phyloP scores from a whole-genome alignment of 768 basidiomycete genomes.

The Amanita pallidorosea region DNA sequence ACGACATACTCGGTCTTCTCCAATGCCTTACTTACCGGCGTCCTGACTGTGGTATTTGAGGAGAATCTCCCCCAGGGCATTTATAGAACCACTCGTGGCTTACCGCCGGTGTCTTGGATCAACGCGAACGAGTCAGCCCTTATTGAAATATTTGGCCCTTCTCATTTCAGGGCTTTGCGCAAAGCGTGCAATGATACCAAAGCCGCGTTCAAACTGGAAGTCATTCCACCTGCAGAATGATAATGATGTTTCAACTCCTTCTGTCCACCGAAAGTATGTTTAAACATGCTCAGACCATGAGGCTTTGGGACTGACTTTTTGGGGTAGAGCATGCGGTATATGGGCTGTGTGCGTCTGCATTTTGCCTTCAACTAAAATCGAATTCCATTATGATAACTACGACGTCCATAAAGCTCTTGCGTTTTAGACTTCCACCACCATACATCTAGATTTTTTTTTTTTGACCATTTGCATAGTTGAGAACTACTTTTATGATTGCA shows the following conservation, averaged over 20 bases:
- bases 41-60: slow-evolving; percentile 65
- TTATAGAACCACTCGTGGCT: slow-evolving; percentile 65
- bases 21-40: slow-evolving; percentile 66
- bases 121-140: slow-evolving; percentile 56
- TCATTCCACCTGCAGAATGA: slow-evolving; percentile 26
- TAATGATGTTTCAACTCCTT: background rate
- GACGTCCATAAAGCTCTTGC: background rate
- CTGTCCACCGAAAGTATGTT: background rate
- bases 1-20: slow-evolving; percentile 56
- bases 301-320: background rate
- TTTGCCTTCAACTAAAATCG: background rate
- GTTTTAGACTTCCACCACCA: background rate
- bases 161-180: slow-evolving; percentile 63
- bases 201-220: slow-evolving; percentile 66
- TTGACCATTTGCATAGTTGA: background rate
- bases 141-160: slow-evolving; percentile 60
- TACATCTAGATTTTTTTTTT: background rate
- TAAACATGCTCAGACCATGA: slow-evolving; percentile 1
- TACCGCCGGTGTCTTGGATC: slow-evolving; percentile 74
- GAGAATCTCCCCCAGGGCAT: slow-evolving; percentile 61
- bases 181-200: slow-evolving; percentile 63
- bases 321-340: background rate
- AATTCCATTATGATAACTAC: background rate
- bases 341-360: background rate
- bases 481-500: background rate